Evolutionary conservation across 306 rosid species (phyloP), one percentile per base, ranked within the genome.

Genomic region (Fagus crenata): DNA sequence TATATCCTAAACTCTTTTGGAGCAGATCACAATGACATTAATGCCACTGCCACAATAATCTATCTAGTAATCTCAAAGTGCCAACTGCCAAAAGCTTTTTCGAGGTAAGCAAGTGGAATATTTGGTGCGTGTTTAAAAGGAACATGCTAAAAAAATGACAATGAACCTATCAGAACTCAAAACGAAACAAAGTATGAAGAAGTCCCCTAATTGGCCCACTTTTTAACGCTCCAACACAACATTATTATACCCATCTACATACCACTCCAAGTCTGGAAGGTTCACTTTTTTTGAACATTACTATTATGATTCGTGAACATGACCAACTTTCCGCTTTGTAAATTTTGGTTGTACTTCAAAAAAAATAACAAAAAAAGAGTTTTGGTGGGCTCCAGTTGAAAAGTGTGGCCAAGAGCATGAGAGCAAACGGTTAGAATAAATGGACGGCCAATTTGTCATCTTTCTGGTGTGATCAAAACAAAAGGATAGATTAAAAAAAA

Each of bases 331-430:
- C 6, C 18, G n/a, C 7, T 40, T 73, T 59, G 39, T 11, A 22
- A 22, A 22, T 22, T 22, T 22, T 22, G 28, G 28, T 22, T 22
- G 28, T 22, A 22, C 28, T 22, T 22, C 28, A 22, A 22, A 22
- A 22, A 22, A 22, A 22, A 22, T 22, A 22, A 22, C 28, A 22
- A 22, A 1, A 2, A 37, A 59, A 22, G 28, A 28, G 4, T 11
- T 60, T 2, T 64, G 15, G 78, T 61, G 82, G 78, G 77, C 75
- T 59, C 73, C 78, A 36, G 28, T 41, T 39, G 2, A 36, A 70
- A 33, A 18, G 51, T 53, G 53, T 1, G 71, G 60, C 15, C 65
- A 71, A 54, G 53, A 9, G 53, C 2, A 1, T 12, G 32, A 69
- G 68, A 28, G 63, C 11, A 12, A 46, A n/a, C 53, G 28, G 80